phyloP scores from a whole-genome alignment of 306 rosid species.

The Trifolium subterraneum region DNA sequence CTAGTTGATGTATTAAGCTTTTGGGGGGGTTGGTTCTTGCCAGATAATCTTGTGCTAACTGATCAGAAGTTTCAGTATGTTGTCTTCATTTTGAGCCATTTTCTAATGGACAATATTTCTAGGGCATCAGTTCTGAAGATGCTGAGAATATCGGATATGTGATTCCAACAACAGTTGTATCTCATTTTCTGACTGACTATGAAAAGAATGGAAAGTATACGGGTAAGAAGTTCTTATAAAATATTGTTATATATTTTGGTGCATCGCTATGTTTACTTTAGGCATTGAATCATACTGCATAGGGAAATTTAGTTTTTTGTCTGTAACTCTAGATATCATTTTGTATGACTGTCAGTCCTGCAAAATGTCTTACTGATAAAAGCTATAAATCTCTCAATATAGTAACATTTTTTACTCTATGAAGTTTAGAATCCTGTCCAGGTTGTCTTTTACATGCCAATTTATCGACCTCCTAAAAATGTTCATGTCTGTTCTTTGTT shows the following conservation, averaged over 20 bases:
- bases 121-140: conserved; percentile 98
- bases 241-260: conserved; percentile 39
- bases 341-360: conserved; percentile 22
- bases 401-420: conserved; percentile 17
- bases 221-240: conserved; percentile 62
- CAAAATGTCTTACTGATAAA: conserved; percentile 26
- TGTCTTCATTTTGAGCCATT: conserved; percentile 27
- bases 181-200: conserved; percentile 90
- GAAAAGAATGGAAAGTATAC: conserved; percentile 90
- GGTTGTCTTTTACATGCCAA: not conserved
- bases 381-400: not conserved
- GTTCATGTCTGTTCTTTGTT: not conserved
- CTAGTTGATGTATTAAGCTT: conserved; percentile 1
- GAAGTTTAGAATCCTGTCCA: conserved; percentile 19
- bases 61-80: conserved; percentile 2
- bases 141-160: conserved; percentile 99
- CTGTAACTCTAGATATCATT: conserved; percentile 17
- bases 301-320: conserved; percentile 28
- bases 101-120: conserved; percentile 63
- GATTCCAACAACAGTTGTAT: conserved; percentile 93
- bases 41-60: conserved; percentile 35
- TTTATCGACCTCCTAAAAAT: conserved; percentile 31
- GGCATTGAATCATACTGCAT: conserved; percentile 27
- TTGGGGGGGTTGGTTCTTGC: no score
- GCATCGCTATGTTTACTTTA: conserved; percentile 27